phyloP scores from a whole-genome alignment of 2,329 filamentous ascomycete species.

The Ascochyta fabae region DNA sequence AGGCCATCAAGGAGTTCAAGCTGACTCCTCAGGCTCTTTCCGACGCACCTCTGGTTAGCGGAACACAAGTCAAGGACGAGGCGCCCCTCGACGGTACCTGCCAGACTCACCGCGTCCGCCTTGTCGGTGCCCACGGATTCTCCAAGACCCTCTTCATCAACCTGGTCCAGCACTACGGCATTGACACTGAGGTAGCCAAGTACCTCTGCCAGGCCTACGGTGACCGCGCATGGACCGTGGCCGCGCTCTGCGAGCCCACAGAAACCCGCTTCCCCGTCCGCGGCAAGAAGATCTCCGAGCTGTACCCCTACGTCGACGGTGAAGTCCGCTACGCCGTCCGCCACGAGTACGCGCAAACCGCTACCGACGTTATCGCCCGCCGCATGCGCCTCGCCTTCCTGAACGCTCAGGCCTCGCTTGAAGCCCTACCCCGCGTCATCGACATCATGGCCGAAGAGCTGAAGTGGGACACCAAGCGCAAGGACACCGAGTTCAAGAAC shows the following conservation, averaged over 20 bases:
- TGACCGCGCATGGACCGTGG: constrained; percentile 90
- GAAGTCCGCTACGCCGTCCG: constrained; percentile 87
- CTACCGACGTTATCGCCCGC: constrained; percentile 84
- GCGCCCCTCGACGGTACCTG: constrained; percentile 75
- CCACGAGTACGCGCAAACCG: constrained; percentile 91
- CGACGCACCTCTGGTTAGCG: constrained; percentile 71
- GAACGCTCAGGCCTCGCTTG: constrained; percentile 88
- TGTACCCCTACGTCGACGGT: constrained; percentile 92
- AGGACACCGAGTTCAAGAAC: constrained; percentile 82
- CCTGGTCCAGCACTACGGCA: constrained; percentile 88
- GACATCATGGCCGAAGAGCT: constrained; percentile 89
- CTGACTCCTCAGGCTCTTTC: constrained; percentile 64
- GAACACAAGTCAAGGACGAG: constrained; percentile 75
- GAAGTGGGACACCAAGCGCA: constrained; percentile 74
- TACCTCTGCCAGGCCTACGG: constrained; percentile 88
- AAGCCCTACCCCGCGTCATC: constrained; percentile 83
- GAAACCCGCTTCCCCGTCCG: constrained; percentile 81
- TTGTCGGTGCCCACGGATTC: constrained; percentile 85
- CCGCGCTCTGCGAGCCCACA: constrained; percentile 77
- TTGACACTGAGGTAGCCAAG: constrained; percentile 91
- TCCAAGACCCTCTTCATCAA: constrained; percentile 94
- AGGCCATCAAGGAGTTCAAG: constrained; percentile 73
- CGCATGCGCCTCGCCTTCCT: constrained; percentile 86
- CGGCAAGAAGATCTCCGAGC: constrained; percentile 76
- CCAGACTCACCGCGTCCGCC: constrained; percentile 81